Evolutionary conservation across 2,329 filamentous ascomycete species (phyloP).

Genomic region (Pestalotiopsis fici): DNA sequence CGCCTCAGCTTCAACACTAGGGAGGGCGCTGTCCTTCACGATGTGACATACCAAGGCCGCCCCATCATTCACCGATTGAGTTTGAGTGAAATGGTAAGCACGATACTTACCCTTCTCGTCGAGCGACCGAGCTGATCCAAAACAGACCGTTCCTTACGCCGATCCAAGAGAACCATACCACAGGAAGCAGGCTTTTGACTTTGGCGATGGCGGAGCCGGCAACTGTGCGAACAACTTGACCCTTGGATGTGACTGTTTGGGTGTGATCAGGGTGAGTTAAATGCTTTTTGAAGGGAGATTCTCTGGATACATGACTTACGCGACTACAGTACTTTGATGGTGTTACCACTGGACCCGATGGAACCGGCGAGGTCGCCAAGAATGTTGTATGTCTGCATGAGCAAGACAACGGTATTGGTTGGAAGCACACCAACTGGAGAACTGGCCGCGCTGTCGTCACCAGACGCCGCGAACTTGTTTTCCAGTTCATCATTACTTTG

Average conservation of each 20-base stretch:
- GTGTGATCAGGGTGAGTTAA: conserved; percentile 46
- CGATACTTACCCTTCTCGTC: background rate
- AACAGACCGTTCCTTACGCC: conserved; percentile 61
- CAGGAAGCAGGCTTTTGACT: conserved; percentile 72
- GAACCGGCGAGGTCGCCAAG: conserved; percentile 50
- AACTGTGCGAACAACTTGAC: conserved; percentile 68
- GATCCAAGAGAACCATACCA: conserved; percentile 67
- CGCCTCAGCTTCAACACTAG: conserved; percentile 69
- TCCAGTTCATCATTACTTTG: conserved; percentile 70
- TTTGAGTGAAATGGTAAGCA: conserved; percentile 61
- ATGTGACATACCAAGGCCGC: conserved; percentile 66
- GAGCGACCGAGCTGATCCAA: background rate
- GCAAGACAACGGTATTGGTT: conserved; percentile 69
- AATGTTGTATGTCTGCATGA: conserved; percentile 71
- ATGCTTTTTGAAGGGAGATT: background rate
- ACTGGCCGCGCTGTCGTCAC: conserved; percentile 62
- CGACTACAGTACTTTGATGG: conserved; percentile 57
- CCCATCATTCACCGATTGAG: conserved; percentile 68
- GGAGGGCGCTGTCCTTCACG: conserved; percentile 71
- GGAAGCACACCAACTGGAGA: conserved; percentile 73
- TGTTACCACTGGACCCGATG: conserved; percentile 52
- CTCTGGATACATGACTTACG: background rate
- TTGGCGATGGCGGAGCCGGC: conserved; percentile 70
- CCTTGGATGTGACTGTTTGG: conserved; percentile 71
- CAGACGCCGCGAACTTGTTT: conserved; percentile 61